phyloP scores from a whole-genome alignment of 768 basidiomycete genomes.

The Tricholoma saponaceum region DNA sequence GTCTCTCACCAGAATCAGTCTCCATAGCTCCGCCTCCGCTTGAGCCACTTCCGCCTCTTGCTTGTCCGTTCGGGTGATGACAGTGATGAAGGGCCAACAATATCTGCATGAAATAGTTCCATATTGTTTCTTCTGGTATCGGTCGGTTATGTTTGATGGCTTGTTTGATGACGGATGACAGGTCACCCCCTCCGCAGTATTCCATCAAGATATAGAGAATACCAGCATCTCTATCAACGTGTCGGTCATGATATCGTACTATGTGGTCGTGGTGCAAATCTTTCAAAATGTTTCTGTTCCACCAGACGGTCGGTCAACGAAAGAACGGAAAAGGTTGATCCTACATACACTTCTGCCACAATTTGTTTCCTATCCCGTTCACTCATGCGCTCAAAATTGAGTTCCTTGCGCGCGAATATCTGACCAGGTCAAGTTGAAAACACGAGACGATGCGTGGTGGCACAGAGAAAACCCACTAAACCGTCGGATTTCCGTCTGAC shows the following conservation, averaged over 20 bases:
- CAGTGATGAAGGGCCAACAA: constrained; percentile 87
- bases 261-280: constrained; percentile 95
- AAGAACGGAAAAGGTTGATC: not conserved
- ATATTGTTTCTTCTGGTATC: constrained; percentile 89
- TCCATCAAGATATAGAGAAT: constrained; percentile 99
- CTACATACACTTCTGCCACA: constrained; percentile 91
- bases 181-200: constrained; percentile 96
- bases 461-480: constrained; percentile 47
- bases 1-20: constrained; percentile 36
- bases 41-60: constrained; percentile 40
- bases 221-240: constrained; percentile 85
- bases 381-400: constrained; percentile 96
- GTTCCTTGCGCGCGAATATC: constrained; percentile 89
- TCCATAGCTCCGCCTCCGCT: constrained; percentile 13
- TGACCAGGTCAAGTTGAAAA: constrained; percentile 22
- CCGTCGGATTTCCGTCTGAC: constrained; percentile 84
- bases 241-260: constrained; percentile 90
- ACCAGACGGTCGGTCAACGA: not conserved
- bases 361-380: constrained; percentile 97
- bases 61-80: constrained; percentile 72
- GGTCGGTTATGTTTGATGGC: constrained; percentile 62
- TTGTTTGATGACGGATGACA: constrained; percentile 83
- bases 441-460: constrained; percentile 2
- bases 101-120: constrained; percentile 95
- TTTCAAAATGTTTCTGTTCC: constrained; percentile 86